A percentile compares a stretch with the other conserved stretches of the same genome.
phyloP scores from a whole-genome alignment of 2,329 filamentous ascomycete species.

The Fusarium drepaniforme region DNA sequence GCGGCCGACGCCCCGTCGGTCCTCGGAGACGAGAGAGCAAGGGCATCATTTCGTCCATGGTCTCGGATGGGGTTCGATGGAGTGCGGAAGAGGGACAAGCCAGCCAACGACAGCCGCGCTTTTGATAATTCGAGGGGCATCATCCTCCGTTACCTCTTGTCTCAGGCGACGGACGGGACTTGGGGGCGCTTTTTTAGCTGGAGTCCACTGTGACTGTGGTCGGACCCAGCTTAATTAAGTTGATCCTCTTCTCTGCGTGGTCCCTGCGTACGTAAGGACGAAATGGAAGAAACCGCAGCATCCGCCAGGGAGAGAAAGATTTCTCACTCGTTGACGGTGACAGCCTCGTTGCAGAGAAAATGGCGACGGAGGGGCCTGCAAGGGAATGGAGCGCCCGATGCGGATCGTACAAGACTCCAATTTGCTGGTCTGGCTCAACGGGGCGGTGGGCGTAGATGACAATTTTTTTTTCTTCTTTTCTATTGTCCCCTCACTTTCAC shows the following conservation, averaged over 20 bases:
- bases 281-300: conserved; percentile 24
- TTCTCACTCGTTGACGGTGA: conserved; percentile 18
- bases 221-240: conserved; percentile 34
- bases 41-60: conserved; percentile 19
- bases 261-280: conserved; percentile 23
- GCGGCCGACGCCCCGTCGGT: conserved; percentile 23
- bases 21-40: conserved; percentile 31
- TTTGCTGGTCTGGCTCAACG: conserved; percentile 33
- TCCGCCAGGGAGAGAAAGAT: conserved; percentile 17
- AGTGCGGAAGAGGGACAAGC: conserved; percentile 17
- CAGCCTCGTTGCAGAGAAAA: conserved; percentile 38
- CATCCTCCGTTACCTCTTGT: conserved; percentile 23
- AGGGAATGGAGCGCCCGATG: conserved; percentile 32
- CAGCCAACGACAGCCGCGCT: conserved; percentile 34
- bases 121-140: conserved; percentile 39
- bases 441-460: conserved; percentile 11
- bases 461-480: conserved; percentile 27
- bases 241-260: conserved; percentile 25
- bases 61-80: conserved; percentile 16
- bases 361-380: conserved; percentile 27
- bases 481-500: conserved; percentile 28
- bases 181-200: conserved; percentile 18
- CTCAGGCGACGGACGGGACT: conserved; percentile 26
- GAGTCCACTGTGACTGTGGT: conserved; percentile 7
- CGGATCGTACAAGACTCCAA: conserved; percentile 29